Evolutionary conservation across 805 yeast genomes (phyloP).

Genomic region (Metschnikowia koreensis): DNA sequence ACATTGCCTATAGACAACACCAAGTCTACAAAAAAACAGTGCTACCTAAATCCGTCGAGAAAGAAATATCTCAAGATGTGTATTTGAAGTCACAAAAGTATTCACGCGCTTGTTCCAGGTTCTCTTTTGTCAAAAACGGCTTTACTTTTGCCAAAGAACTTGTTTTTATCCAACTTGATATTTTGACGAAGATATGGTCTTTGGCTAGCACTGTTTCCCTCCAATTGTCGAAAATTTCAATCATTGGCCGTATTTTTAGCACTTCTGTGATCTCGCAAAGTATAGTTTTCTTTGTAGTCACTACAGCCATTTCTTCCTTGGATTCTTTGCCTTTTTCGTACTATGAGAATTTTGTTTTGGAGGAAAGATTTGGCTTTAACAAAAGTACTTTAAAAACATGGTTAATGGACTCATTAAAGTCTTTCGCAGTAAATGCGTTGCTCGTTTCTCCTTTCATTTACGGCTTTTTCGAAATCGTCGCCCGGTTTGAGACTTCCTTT

Average conservation of each 20-base stretch:
- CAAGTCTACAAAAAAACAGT: slow-evolving; percentile 50
- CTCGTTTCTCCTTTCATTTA: slow-evolving; percentile 74
- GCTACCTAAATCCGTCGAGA: slow-evolving; percentile 64
- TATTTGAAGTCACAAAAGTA: slow-evolving; percentile 76
- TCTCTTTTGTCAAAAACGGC: slow-evolving; percentile 55
- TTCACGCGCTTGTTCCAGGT: slow-evolving; percentile 72
- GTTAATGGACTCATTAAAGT: slow-evolving; percentile 69
- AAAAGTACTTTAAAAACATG: slow-evolving; percentile 73
- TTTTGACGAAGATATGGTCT: slow-evolving; percentile 41
- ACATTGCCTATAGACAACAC: slow-evolving; percentile 75
- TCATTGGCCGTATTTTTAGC: slow-evolving; percentile 39
- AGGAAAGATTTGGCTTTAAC: slow-evolving; percentile 91
- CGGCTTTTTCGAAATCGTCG: slow-evolving; percentile 76
- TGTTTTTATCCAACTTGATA: slow-evolving; percentile 55
- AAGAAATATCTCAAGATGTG: slow-evolving; percentile 68
- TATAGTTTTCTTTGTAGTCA: slow-evolving; percentile 54
- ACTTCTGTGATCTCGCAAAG: slow-evolving; percentile 71
- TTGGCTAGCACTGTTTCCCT: slow-evolving; percentile 61
- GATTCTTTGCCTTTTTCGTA: slow-evolving; percentile 66
- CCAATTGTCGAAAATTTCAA: slow-evolving; percentile 37
- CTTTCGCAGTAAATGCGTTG: slow-evolving; percentile 47
- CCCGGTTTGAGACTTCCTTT: slow-evolving; percentile 74
- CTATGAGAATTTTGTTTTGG: slow-evolving; percentile 82
- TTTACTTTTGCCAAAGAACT: slow-evolving; percentile 55
- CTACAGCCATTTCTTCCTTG: slow-evolving; percentile 51